Evolutionary conservation across 2,329 filamentous ascomycete species (phyloP).

Genomic region (Calonectria pseudoturangicola): DNA sequence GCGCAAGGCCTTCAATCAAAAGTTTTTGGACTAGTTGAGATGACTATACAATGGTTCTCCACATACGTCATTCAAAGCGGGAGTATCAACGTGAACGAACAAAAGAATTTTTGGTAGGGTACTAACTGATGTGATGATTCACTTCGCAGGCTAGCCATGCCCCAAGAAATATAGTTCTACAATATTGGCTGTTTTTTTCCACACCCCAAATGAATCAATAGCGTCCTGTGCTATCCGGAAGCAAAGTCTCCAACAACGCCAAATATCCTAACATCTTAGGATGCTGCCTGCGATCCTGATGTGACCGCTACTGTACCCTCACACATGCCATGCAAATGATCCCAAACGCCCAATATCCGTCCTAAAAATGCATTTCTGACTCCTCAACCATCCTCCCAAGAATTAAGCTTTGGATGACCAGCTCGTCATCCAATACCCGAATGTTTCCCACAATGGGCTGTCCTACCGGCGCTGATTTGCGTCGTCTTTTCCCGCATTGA

Average conservation of each 20-base stretch:
- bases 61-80: not conserved
- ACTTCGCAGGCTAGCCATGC: not conserved
- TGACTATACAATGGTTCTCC: too few species aligned
- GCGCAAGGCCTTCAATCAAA: too few species aligned
- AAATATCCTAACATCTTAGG: constrained; percentile 4
- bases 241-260: constrained; percentile 35
- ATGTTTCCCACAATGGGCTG: constrained; percentile 69
- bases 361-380: constrained; percentile 62
- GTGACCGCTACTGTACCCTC: not conserved
- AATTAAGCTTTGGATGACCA: constrained; percentile 94
- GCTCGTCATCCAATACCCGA: constrained; percentile 86
- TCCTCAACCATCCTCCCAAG: constrained; percentile 85
- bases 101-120: not conserved
- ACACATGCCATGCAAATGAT: constrained; percentile 41
- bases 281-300: constrained; percentile 19
- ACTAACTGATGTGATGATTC: not conserved
- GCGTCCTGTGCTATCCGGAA: constrained; percentile 2
- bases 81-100: not conserved
- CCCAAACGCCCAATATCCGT: constrained; percentile 42
- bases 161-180: not conserved
- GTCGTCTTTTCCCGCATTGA: constrained; percentile 63
- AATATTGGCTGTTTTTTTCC: constrained; percentile 8
- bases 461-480: constrained; percentile 52
- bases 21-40: too few species aligned
- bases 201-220: constrained; percentile 17